phyloP scores from a whole-genome alignment of 106 monocot species.

The Alisma plantagoaquatica region DNA sequence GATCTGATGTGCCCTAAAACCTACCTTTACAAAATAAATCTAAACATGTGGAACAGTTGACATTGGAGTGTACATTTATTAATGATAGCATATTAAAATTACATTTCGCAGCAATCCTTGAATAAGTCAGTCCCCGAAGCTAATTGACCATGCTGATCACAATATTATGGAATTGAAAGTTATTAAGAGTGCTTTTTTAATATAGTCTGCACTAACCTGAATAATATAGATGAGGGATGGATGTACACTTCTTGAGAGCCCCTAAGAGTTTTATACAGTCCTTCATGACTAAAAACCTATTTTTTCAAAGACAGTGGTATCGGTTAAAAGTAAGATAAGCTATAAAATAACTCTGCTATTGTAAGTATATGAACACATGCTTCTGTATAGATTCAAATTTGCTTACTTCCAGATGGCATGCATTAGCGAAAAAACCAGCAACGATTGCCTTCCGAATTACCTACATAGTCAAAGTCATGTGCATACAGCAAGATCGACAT shows the following conservation, averaged over 20 bases:
- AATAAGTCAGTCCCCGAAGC: too few relatives aligned
- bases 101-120: too few relatives aligned
- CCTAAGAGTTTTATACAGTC: slow-evolving; percentile 88
- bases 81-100: too few relatives aligned
- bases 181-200: too few relatives aligned
- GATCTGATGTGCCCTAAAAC: too few relatives aligned
- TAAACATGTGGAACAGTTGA: too few relatives aligned
- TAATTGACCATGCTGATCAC: neutral
- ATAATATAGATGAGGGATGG: slow-evolving; percentile 92
- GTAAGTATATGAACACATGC: neutral
- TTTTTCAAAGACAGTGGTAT: neutral
- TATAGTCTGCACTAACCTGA: slow-evolving; percentile 39
- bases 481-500: neutral
- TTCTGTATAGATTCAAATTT: neutral
- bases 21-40: too few relatives aligned
- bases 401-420: slow-evolving; percentile 76
- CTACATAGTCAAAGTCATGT: slow-evolving; percentile 19
- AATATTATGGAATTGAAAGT: neutral
- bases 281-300: slow-evolving; percentile 81
- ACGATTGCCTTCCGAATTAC: slow-evolving; percentile 65
- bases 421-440: slow-evolving; percentile 87
- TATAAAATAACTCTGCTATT: too few relatives aligned
- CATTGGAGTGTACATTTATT: too few relatives aligned
- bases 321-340: neutral
- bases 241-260: slow-evolving; percentile 93